phyloP scores from a whole-genome alignment of 2,329 filamentous ascomycete genomes.

The Aspergillus aculeatinus region DNA sequence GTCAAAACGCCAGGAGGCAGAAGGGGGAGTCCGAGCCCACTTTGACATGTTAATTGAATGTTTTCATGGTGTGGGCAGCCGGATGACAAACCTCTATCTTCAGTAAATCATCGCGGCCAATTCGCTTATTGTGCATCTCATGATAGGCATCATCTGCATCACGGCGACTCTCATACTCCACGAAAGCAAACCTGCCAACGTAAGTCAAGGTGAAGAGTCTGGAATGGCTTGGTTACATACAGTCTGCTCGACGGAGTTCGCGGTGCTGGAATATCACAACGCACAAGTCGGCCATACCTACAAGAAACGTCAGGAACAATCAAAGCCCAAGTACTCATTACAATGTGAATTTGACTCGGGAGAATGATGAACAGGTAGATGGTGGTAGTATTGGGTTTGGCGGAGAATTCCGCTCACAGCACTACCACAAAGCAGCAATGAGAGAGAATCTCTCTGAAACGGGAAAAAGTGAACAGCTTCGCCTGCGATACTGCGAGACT shows the following conservation, averaged over 20 bases:
- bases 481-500: conserved; percentile 23
- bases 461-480: conserved; percentile 17
- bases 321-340: conserved; percentile 15
- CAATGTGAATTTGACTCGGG: not conserved
- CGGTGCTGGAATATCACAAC: conserved; percentile 96
- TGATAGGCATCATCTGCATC: conserved; percentile 99
- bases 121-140: conserved; percentile 99
- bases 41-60: conserved; percentile 42
- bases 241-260: conserved; percentile 90
- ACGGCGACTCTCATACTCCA: conserved; percentile 97
- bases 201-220: conserved; percentile 28
- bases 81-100: conserved; percentile 84
- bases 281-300: conserved; percentile 95
- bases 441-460: conserved; percentile 11
- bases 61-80: not conserved
- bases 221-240: conserved; percentile 59
- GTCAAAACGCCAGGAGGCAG: conserved; percentile 97
- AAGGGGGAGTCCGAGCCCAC: conserved; percentile 98
- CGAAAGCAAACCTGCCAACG: conserved; percentile 80
- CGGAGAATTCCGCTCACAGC: not conserved
- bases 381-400: conserved; percentile 1
- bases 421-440: conserved; percentile 2
- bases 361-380: not conserved
- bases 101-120: conserved; percentile 89
- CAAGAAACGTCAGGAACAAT: conserved; percentile 39